Evolutionary conservation across 352 stramenopile species (phyloP).

Genomic region (Poterioochromonas sp.): DNA sequence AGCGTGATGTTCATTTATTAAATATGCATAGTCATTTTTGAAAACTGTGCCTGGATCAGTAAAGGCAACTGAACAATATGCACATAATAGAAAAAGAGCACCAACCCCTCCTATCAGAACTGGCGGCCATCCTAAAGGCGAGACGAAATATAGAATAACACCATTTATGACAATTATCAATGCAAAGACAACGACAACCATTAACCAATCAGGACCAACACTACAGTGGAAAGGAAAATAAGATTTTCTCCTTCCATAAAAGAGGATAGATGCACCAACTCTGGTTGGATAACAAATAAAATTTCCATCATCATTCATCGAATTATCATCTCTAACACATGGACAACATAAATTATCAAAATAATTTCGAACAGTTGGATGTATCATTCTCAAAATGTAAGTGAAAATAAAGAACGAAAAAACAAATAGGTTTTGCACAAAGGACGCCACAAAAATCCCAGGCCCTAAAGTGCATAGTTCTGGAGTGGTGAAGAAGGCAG

Average conservation of each 20-base stretch:
- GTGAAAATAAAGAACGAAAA: too few relatives aligned
- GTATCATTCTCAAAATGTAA: too few relatives aligned
- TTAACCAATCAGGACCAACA: slow-evolving; percentile 20
- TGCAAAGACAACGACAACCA: slow-evolving; percentile 17
- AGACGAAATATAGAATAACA: slow-evolving; percentile 15
- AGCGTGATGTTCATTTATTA: not conserved
- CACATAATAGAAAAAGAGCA: not conserved
- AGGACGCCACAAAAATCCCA: too few relatives aligned
- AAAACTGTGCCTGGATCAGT: slow-evolving; percentile 33
- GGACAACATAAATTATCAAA: slow-evolving; percentile 7
- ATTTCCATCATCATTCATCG: not conserved
- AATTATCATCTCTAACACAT: not conserved
- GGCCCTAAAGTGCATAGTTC: too few relatives aligned
- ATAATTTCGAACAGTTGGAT: slow-evolving; percentile 1
- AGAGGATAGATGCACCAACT: slow-evolving; percentile 20
- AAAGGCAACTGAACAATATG: slow-evolving; percentile 7
- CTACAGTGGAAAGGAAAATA: slow-evolving; percentile 12
- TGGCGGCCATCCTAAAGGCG: slow-evolving; percentile 24
- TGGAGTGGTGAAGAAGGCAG: too few relatives aligned
- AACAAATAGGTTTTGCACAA: too few relatives aligned
- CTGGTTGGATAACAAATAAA: not conserved
- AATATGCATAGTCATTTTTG: slow-evolving; percentile 17
- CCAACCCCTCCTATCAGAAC: slow-evolving; percentile 4
- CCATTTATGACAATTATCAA: not conserved
- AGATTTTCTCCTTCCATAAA: slow-evolving; percentile 23